Percentiles rank a stretch among this genome's conserved stretches.
Conservation (phyloP, 2,329 filamentous ascomycete species). For the Ascochyta viciae-villosae region DNA sequence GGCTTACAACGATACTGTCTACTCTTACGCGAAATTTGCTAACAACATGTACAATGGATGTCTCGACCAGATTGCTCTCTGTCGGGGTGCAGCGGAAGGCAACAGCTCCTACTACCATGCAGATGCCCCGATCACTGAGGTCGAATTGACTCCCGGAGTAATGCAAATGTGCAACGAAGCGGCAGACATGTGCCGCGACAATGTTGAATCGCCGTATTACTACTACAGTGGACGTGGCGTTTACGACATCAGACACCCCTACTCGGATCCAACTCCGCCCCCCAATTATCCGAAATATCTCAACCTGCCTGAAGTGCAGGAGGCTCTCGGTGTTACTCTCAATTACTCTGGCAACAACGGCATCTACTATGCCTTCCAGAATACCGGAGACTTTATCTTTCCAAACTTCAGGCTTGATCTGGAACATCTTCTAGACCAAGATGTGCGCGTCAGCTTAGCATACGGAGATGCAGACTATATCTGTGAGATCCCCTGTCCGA, state of each 20-base stretch:
- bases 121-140: constrained; percentile 21
- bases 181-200: constrained; percentile 61
- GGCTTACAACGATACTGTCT: constrained; percentile 64
- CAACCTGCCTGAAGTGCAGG: constrained; percentile 64
- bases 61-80: constrained; percentile 58
- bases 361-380: constrained; percentile 60
- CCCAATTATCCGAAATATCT: constrained; percentile 58
- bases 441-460: constrained; percentile 47
- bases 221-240: constrained; percentile 60
- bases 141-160: constrained; percentile 37
- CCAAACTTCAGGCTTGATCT: constrained; percentile 60
- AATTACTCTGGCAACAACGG: constrained; percentile 63
- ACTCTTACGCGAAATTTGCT: constrained; percentile 66
- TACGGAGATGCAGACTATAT: constrained; percentile 50
- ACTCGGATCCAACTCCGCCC: constrained; percentile 65
- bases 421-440: constrained; percentile 51
- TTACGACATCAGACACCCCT: constrained; percentile 60
- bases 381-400: constrained; percentile 64
- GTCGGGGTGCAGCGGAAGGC: constrained; percentile 55
- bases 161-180: constrained; percentile 62
- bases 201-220: constrained; percentile 66
- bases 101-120: constrained; percentile 29
- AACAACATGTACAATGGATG: constrained; percentile 57
- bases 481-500: constrained; percentile 38
- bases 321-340: constrained; percentile 67